Evolutionary conservation across 345 rosid species (phyloP), one percentile per base, ranked within the genome.

Genomic region (Pistacia integerrima): DNA sequence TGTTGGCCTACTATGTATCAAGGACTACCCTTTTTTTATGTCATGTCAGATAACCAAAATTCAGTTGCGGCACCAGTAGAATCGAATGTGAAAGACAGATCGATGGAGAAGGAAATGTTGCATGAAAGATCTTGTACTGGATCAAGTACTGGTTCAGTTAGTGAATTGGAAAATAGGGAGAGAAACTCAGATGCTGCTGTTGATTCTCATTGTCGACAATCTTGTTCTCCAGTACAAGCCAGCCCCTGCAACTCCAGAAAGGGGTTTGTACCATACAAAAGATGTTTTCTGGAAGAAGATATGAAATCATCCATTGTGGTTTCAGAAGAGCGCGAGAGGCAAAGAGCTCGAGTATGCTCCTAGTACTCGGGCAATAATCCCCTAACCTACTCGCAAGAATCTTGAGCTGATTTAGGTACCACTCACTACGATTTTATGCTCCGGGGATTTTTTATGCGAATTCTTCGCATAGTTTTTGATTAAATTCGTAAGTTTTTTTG

Each of bases 251-350:
- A 76, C 66, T 25, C 4, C 52, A 44, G 25, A 5, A 84, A 73
- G 74, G 94, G 93, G 48, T 90, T 88, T 67, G 88, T 86, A 55
- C 92, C 93, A n/a, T 88, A 87, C 82, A 91, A 90, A 85, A 88
- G 98, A 82, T 91, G 94, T 79, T 77, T 86, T 22, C 85, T 82
- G 1, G 92, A 87, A 57, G 80, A 86, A 78, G 92, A 91, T 41
- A 60, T 80, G 44, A 83, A 81, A 18, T 90, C 89, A 13, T 67
- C 82, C 0, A 73, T 80, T 61, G 63, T 74, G 44, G 77, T 69
- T n/a, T 70, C 83, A 8, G 89, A 89, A 65, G 88, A 89, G 70
- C 85, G 80, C 36, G 83, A 76, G 69, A 63, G 81, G 46, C 86
- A 80, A 36, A 79, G 92, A 79, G 84, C 89, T 9, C 82, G 91